Evolutionary conservation across 23 red algal species (phyloP), one percentile per base, ranked within the genome.

Genomic region (Agarophyton chilense): DNA sequence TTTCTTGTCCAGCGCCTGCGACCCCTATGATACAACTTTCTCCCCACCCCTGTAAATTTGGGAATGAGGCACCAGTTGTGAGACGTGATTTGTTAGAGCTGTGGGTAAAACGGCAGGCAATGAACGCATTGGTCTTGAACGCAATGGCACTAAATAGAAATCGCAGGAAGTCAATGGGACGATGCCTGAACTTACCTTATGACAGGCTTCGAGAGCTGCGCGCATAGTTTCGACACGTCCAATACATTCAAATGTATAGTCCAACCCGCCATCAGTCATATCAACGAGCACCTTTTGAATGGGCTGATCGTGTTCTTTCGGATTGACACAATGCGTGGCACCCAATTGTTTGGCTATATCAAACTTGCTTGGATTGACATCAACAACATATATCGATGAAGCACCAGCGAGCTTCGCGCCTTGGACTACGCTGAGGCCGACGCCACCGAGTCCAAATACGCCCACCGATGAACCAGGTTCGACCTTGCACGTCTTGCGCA

Each of bases 221-320:
- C 88, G 93, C 96, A 95, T 98, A 22, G 91, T 92, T 7, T 90
- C 82, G 2, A 82, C 61, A 28, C 81, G 92, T 21, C 96, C 96
- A 28, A 98, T 94, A 35, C 78, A 83, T 78, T 98, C 96, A 86
- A 98, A 98, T 6, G 96, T 98, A 61, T 98, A 95, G 43, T 98
- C 96, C 9, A 93, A 82, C n/a, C 96, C 93, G 19, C 96, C 96
- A 87, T 95, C 91, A 44, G 93, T 95, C 89, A 95, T 85, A 28
- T 94, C 89, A 24, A 98, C 90, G 14, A 98, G 77, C 19, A 90
- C 81, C 46, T 95, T 44, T 72, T 98, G 93, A 72, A 95, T 95
- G 5, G 93, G 93, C 64, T 95, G 45, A 53, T 74, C 64, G 55
- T 83, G 61, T 14, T 88, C 66, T 29, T 81, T 83, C 2, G 93